phyloP scores from a whole-genome alignment of 306 rosid genomes.

The Dalbergia oliveri region DNA sequence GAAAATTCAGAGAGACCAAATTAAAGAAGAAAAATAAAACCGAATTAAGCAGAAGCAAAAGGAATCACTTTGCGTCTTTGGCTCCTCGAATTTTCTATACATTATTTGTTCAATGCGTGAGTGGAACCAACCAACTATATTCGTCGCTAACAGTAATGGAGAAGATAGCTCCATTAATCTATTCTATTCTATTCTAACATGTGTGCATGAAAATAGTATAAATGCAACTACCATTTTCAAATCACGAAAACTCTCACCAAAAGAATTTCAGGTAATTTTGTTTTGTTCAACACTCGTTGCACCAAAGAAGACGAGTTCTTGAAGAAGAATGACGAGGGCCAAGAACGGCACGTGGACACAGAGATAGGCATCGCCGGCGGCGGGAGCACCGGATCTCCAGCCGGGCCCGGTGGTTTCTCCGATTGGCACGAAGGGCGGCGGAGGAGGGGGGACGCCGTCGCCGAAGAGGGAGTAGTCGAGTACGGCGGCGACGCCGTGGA shows the following conservation, averaged over 20 bases:
- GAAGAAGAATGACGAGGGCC: not conserved
- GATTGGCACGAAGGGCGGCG: not conserved
- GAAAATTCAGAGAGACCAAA: not conserved
- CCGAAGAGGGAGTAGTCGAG: slow-evolving; percentile 65
- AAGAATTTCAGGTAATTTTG: not conserved
- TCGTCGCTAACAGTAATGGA: not conserved
- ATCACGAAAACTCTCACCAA: not conserved
- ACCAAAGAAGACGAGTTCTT: not conserved
- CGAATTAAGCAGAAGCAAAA: not conserved
- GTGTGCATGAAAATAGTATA: not conserved
- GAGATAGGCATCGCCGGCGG: not conserved
- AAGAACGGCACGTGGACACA: not conserved
- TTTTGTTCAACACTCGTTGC: not conserved
- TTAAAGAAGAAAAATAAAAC: no score
- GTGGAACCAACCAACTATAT: not conserved
- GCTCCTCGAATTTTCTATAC: not conserved
- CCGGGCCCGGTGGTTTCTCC: not conserved
- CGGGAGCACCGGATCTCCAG: not conserved
- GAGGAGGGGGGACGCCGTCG: not conserved
- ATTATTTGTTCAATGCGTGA: not conserved
- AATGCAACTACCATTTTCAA: not conserved
- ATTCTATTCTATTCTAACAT: no score
- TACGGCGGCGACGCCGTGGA: slow-evolving; percentile 59
- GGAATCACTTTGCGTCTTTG: not conserved
- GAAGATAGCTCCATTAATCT: not conserved